Evolutionary conservation across 306 rosid genomes (phyloP), one percentile per base, ranked within the genome.

Genomic region (Citrullus mucosospermus): DNA sequence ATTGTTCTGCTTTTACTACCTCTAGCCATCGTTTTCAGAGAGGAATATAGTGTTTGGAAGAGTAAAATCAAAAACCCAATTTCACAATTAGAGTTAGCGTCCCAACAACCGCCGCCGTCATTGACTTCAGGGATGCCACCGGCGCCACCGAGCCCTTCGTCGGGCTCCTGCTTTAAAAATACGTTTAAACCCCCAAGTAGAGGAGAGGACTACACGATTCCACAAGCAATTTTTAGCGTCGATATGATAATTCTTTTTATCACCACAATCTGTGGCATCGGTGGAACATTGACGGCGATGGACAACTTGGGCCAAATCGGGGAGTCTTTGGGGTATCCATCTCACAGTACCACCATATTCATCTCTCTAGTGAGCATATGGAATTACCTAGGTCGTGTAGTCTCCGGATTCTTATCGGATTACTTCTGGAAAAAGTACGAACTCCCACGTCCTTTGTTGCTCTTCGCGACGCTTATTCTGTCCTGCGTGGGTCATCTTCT

Each of bases 321-420:
- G 6, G 70, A 63, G 32, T 86, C 96, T 5, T 58, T 83, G 13
- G 89, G 93, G 20, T 91, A 91, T 79, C 88, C 90, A 8, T 59
- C 36, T 1, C 75, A 69, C 4, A 89, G 90, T 77, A 86, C 76
- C 61, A 78, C 88, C 78, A 89, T 92, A 12, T 91, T 91, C 56
- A 86, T 91, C 36, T 88, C 96, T 12, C 88, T 91, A 0, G 89
- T 89, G 2, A 91, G 96, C 74, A 91, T 91, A 50, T 91, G 96
- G 96, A 91, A 91, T 74, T 91, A 88, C 36, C 79, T 89, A 0
- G 93, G 96, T 74, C 80, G 92, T 67, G 92, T 80, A 5, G 20
- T 61, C 0, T 28, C 90, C 0, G 93, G 93, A 9, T 89, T 86
- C 44, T 73, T 72, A 8, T 91, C 96, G 5, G 93, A 89, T 78